These are phyloP conservation scores for Monosporascus cannonballus DNA, from an alignment of 2,329 filamentous ascomycete genomes.

Conservation along the genomic window DNA sequence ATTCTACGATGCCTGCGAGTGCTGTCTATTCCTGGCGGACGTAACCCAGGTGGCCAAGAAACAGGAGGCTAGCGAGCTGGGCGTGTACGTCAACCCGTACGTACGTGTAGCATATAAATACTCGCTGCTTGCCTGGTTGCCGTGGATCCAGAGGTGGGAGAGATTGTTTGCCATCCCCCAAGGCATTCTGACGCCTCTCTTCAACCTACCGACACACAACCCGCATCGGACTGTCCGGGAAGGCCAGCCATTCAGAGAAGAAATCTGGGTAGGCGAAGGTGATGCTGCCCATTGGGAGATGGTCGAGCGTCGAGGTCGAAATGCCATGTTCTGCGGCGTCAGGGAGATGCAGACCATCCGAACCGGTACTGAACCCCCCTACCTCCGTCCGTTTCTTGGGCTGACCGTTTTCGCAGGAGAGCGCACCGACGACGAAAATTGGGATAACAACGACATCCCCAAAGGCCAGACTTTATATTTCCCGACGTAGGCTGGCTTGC, in stretches of 20 bases:
- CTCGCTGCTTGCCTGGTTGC: conserved; percentile 51
- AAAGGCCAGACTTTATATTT: conserved; percentile 27
- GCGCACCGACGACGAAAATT: conserved; percentile 26
- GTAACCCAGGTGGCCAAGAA: conserved; percentile 32
- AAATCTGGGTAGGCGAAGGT: conserved; percentile 39
- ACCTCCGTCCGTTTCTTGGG: background rate
- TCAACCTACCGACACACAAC: conserved; percentile 53
- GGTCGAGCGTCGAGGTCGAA: conserved; percentile 37
- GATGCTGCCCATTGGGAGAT: conserved; percentile 33
- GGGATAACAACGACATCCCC: conserved; percentile 28
- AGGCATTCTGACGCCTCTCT: conserved; percentile 48
- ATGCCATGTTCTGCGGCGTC: conserved; percentile 50
- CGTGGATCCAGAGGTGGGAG: conserved; percentile 58
- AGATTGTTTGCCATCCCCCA: conserved; percentile 56
- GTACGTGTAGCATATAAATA: conserved; percentile 64
- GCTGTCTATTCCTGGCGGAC: conserved; percentile 52
- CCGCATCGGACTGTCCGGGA: conserved; percentile 53
- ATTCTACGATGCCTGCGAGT: conserved; percentile 60
- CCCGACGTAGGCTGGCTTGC: conserved; percentile 18
- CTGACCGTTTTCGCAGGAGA: conserved; percentile 6
- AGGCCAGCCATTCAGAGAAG: conserved; percentile 47
- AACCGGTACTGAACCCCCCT: conserved; percentile 6
- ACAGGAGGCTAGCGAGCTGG: conserved; percentile 37
- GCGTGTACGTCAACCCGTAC: conserved; percentile 70
- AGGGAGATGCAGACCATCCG: conserved; percentile 39